Conservation (phyloP, 2,329 filamentous ascomycete species). For the Ophiocordyceps unilateralis region DNA sequence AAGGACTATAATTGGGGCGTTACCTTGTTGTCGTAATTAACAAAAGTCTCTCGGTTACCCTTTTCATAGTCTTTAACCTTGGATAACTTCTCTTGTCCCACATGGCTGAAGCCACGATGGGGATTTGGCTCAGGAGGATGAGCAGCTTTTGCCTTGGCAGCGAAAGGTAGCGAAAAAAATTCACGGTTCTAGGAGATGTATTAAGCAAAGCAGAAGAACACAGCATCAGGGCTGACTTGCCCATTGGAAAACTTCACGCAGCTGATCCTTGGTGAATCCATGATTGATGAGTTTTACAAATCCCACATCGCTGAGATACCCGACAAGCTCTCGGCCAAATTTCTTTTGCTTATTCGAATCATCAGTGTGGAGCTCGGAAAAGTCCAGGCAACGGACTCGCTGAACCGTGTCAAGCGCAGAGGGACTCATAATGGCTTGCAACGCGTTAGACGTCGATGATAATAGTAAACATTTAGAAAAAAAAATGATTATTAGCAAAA, state of each 20-base stretch:
- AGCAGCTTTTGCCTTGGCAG: conserved; percentile 14
- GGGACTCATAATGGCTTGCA: too few relatives aligned
- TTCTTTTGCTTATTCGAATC: not conserved
- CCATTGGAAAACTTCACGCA: conserved; percentile 16
- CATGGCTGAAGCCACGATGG: conserved; percentile 18
- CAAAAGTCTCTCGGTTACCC: conserved; percentile 29
- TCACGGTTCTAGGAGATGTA: conserved; percentile 6
- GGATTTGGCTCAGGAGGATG: conserved; percentile 16
- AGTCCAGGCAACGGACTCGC: conserved; percentile 1
- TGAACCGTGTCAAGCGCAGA: too few relatives aligned
- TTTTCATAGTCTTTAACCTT: conserved; percentile 16
- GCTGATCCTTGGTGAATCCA: conserved; percentile 10
- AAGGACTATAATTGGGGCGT: too few relatives aligned
- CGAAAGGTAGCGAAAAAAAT: conserved; percentile 15
- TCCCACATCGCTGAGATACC: conserved; percentile 9
- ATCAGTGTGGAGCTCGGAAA: conserved; percentile 13
- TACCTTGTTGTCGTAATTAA: conserved; percentile 28
- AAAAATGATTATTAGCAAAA: too few relatives aligned
- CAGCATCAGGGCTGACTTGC: conserved; percentile 3
- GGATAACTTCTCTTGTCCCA: conserved; percentile 17
- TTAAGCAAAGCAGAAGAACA: too few relatives aligned
- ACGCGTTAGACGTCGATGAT: too few relatives aligned
- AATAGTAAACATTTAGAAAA: too few relatives aligned
- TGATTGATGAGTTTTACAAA: conserved; percentile 13
- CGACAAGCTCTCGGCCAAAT: conserved; percentile 4